Evolutionary conservation across 805 yeast species (phyloP).

Genomic region (Ascoidea rubescens): DNA sequence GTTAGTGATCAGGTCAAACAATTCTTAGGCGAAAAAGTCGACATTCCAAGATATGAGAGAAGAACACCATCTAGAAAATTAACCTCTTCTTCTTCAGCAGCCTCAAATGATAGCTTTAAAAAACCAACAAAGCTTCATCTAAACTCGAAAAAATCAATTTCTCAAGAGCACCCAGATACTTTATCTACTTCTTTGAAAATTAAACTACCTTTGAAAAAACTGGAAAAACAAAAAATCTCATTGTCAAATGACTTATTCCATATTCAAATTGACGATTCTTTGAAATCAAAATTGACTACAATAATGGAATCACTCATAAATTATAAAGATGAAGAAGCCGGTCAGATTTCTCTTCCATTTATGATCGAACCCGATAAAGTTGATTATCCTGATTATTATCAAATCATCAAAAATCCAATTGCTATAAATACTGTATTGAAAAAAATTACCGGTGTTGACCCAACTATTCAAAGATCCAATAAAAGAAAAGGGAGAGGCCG

Average conservation of each 20-base stretch:
- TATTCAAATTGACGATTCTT: too few relatives aligned
- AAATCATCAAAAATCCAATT: slow-evolving; percentile 59
- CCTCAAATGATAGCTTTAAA: background rate
- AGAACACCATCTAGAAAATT: background rate
- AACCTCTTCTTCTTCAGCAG: background rate
- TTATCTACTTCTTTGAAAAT: too few relatives aligned
- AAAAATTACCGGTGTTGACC: too few relatives aligned
- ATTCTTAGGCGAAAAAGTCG: slow-evolving; percentile 4
- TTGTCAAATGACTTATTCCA: too few relatives aligned
- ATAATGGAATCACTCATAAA: slow-evolving; percentile 4
- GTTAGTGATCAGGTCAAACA: slow-evolving; percentile 37
- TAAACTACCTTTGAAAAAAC: background rate
- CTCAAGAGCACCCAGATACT: too few relatives aligned
- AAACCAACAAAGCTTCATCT: background rate
- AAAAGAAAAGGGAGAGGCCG: slow-evolving; percentile 16
- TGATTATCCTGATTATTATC: slow-evolving; percentile 71
- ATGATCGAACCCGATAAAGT: slow-evolving; percentile 57
- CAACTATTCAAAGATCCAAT: too few relatives aligned
- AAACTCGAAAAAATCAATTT: background rate
- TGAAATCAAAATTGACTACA: background rate
- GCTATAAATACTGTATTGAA: slow-evolving; percentile 46
- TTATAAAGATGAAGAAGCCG: slow-evolving; percentile 1
- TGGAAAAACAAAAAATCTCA: too few relatives aligned
- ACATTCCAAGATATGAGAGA: background rate
- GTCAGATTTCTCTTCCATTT: slow-evolving; percentile 54